Base-by-base conservation (phyloP, 345 rosid species). In the Eucalyptus regnans region DNA sequence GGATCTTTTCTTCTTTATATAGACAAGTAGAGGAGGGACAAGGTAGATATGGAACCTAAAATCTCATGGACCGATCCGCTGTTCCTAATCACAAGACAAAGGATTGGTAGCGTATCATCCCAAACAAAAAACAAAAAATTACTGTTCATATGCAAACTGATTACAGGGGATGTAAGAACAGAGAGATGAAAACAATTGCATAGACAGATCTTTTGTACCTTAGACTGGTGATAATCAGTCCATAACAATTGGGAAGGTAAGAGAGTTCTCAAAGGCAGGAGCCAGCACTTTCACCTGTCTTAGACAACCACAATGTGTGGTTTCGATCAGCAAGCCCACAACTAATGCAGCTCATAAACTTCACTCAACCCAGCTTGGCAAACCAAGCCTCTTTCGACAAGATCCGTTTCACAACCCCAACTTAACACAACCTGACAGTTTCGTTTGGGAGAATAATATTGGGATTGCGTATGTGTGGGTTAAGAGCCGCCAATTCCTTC, bases 381-480 rank as follows among this genome's bases (percentile, higher is more conserved):
- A n/a, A 41, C 48, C 84, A 20, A 76, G 23, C 43, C 29, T 76
- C 48, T 76, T 22, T 37, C 46, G 11, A 41, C 29, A 41, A 68
- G 64, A 54, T 81, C 87, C 27, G 12, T 62, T 60, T 89, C 2
- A 50, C 91, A 86, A 29, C 60, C 62, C 58, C 87, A 84, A 88
- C 87, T 54, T 92, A 91, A 27, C 88, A 50, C 92, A 92, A 86
- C 66, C 91, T 89, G 60, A 91, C 87, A 18, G 91, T 94, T 90
- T 91, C 91, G 29, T 91, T 91, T 1, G 93, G 94, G 43, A 94
- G 85, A 71, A 93, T 89, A 56, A 95, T 88, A 89, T 95, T 92
- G n/a, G 96, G 96, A 86, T 97, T 95, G 50, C 96, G 92, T 46
- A 89, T 90, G 81, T 91, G 96, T 14, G 93, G 93, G 71, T 91